Percentiles rank a stretch among this genome's conserved stretches.
These are phyloP conservation scores for Suhomyces atakaporum DNA, from an alignment of 1,139 yeast genomes.

Conservation along the genomic window DNA sequence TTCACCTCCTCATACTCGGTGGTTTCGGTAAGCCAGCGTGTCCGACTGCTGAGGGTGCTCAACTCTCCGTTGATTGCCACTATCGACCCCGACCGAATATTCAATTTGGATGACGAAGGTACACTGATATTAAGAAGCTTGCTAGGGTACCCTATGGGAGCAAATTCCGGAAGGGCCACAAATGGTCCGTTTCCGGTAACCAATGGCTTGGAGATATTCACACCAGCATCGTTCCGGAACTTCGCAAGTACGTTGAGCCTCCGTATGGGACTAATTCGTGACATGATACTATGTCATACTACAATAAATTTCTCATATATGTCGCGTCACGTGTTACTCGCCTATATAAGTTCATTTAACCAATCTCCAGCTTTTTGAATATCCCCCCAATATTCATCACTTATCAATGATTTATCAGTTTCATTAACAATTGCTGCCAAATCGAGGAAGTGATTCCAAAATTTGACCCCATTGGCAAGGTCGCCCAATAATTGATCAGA, in stretches of 20 bases:
- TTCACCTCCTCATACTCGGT: constrained; percentile 30
- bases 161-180: constrained; percentile 37
- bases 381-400: constrained; percentile 31
- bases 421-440: constrained; percentile 40
- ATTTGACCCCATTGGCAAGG: constrained; percentile 39
- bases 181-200: constrained; percentile 46
- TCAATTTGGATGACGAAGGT: constrained; percentile 37
- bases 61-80: constrained; percentile 41
- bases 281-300: neutral
- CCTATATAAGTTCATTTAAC: constrained; percentile 32
- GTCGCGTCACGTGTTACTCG: neutral
- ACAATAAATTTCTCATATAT: neutral
- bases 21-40: constrained; percentile 18
- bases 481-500: constrained; percentile 42
- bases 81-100: constrained; percentile 34
- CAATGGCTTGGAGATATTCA: constrained; percentile 15
- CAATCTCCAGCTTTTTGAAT: constrained; percentile 47
- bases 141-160: constrained; percentile 34
- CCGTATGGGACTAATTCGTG: constrained; percentile 4
- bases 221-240: constrained; percentile 1
- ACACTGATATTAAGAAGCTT: constrained; percentile 36
- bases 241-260: constrained; percentile 5
- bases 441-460: constrained; percentile 44
- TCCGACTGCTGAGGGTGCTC: constrained; percentile 18
- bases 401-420: constrained; percentile 36